Conservation (phyloP, 495 filamentous ascomycete species). For the Haplographium delicatum region DNA sequence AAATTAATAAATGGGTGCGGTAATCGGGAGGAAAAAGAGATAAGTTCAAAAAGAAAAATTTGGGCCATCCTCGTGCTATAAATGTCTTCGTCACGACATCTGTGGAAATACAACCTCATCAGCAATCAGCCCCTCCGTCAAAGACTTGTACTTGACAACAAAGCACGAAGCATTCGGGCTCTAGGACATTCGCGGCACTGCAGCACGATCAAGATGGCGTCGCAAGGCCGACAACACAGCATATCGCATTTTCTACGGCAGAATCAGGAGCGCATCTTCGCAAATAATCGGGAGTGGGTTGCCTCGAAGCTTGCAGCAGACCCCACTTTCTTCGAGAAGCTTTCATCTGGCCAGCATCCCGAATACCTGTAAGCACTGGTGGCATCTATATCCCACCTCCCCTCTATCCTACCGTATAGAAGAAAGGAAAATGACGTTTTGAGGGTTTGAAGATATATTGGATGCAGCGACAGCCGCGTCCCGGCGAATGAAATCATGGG, state of each 20-base stretch:
- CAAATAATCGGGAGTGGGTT: background rate
- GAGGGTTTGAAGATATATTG: conserved; percentile 56
- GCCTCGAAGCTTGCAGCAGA: background rate
- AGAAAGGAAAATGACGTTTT: background rate
- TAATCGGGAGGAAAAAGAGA: too few relatives aligned
- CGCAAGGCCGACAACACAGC: background rate
- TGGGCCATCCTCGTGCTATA: too few relatives aligned
- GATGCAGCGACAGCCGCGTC: conserved; percentile 59
- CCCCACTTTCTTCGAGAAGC: background rate
- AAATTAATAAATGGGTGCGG: too few relatives aligned
- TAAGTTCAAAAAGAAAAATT: too few relatives aligned
- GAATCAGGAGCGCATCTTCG: background rate
- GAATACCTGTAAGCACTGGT: background rate
- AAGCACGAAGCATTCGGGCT: too few relatives aligned
- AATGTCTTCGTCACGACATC: too few relatives aligned
- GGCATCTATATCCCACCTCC: background rate
- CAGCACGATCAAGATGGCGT: too few relatives aligned
- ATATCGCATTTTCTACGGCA: background rate
- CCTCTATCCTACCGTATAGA: background rate
- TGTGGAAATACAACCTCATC: too few relatives aligned
- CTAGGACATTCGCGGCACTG: too few relatives aligned
- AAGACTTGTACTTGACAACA: too few relatives aligned
- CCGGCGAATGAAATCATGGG: conserved; percentile 57
- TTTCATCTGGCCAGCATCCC: background rate
- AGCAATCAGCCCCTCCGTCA: too few relatives aligned